Percentiles rank a stretch among this genome's conserved stretches.
These are phyloP conservation scores for Penicillium concentricum DNA, from an alignment of 2,329 filamentous ascomycete species.

Conservation along the genomic window DNA sequence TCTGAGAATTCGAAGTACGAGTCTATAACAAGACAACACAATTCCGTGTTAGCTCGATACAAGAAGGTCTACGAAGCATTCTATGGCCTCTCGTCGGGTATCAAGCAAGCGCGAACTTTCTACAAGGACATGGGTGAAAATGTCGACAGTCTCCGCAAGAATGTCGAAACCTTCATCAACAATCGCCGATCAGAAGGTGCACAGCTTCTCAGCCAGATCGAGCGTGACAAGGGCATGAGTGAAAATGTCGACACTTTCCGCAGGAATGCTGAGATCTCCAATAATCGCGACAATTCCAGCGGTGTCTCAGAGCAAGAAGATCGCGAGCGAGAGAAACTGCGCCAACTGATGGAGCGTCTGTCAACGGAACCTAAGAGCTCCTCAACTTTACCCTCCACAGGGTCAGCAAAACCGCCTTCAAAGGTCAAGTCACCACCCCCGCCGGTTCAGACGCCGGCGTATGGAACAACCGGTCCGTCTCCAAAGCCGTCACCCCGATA, in stretches of 20 bases:
- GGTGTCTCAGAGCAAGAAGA: constrained; percentile 65
- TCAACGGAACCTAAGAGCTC: constrained; percentile 64
- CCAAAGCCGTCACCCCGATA: constrained; percentile 40
- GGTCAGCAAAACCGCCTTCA: constrained; percentile 47
- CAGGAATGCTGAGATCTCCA: constrained; percentile 95
- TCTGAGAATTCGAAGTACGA: constrained; percentile 97
- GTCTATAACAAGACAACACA: constrained; percentile 76
- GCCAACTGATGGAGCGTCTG: constrained; percentile 92
- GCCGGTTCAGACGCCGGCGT: constrained; percentile 32
- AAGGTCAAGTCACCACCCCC: constrained; percentile 44
- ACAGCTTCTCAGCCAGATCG: constrained; percentile 83
- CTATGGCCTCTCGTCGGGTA: constrained; percentile 79
- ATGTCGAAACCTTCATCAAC: constrained; percentile 95
- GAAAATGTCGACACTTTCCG: constrained; percentile 87
- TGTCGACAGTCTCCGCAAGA: constrained; percentile 86
- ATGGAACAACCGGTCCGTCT: constrained; percentile 40
- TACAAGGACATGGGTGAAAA: constrained; percentile 96
- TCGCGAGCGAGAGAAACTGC: constrained; percentile 78
- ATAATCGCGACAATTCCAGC: constrained; percentile 65
- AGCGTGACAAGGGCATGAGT: constrained; percentile 78
- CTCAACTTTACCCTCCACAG: constrained; percentile 33
- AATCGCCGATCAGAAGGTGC: constrained; percentile 90
- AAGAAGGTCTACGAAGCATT: constrained; percentile 91
- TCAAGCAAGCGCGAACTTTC: constrained; percentile 86
- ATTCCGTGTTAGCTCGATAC: constrained; percentile 79